These are phyloP conservation scores for Aspergillus unguis DNA, from an alignment of 2,329 filamentous ascomycete species.

Conservation along the genomic window DNA sequence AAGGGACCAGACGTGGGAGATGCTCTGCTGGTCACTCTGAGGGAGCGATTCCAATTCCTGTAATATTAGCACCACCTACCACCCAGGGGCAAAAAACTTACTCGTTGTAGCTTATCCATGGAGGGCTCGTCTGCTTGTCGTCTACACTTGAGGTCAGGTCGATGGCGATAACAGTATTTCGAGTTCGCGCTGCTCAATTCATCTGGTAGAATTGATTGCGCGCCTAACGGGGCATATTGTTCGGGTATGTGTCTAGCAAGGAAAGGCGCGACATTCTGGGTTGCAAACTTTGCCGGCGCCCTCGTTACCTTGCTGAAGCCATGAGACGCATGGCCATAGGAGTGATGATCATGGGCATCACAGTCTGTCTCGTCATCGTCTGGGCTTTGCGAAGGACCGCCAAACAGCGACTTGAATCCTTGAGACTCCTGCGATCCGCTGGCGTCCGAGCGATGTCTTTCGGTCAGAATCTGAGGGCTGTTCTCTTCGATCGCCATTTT, in stretches of 20 bases:
- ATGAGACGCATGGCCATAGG: constrained; percentile 22
- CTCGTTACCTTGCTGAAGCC: constrained; percentile 38
- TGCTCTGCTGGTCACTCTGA: constrained; percentile 84
- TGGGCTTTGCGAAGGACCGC: constrained; percentile 13
- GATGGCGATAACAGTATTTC: constrained; percentile 92
- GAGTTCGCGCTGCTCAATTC: constrained; percentile 62
- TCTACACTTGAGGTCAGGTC: constrained; percentile 89
- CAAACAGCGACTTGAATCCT: constrained; percentile 23
- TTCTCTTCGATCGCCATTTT: constrained; percentile 3
- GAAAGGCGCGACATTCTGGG: constrained; percentile 80
- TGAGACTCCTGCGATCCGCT: constrained; percentile 4
- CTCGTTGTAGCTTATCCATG: constrained; percentile 90
- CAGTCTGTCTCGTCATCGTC: constrained; percentile 21
- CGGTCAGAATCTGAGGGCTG: constrained; percentile 2
- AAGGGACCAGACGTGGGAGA: constrained; percentile 95
- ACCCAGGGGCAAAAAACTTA: constrained; percentile 42
- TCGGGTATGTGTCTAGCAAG: constrained; percentile 85
- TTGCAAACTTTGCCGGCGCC: constrained; percentile 60
- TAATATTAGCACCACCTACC: constrained; percentile 4
- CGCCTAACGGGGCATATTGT: constrained; percentile 75
- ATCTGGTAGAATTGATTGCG: constrained; percentile 20
- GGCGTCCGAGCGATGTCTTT: constrained; percentile 1
- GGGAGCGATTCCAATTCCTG: constrained; percentile 80
- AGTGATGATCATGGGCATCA: constrained; percentile 23
- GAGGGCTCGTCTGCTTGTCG: constrained; percentile 90